A percentile compares a stretch with the other conserved stretches of the same genome.
phyloP scores from a whole-genome alignment of 2,329 filamentous ascomycete genomes.

The Dactylellina cionopaga region DNA sequence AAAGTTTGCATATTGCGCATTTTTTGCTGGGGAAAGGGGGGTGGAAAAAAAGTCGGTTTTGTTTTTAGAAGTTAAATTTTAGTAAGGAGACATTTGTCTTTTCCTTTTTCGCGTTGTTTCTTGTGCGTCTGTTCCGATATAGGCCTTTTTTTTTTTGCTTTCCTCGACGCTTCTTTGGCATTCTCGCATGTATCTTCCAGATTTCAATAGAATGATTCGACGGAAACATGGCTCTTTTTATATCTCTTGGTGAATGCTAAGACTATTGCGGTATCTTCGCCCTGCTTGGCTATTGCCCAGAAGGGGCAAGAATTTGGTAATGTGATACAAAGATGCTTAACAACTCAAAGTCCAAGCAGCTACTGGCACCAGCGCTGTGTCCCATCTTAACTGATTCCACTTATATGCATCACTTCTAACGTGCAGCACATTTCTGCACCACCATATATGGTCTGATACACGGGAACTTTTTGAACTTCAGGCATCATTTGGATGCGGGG shows the following conservation, averaged over 20 bases:
- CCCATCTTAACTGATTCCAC: neutral
- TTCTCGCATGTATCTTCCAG: slow-evolving; percentile 47
- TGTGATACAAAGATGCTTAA: too few relatives aligned
- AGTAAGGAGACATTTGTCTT: slow-evolving; percentile 30
- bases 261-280: too few relatives aligned
- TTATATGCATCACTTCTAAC: neutral
- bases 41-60: slow-evolving; percentile 46
- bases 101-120: slow-evolving; percentile 11
- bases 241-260: too few relatives aligned
- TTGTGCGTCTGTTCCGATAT: slow-evolving; percentile 9
- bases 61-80: slow-evolving; percentile 39
- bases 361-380: neutral
- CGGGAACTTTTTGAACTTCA: slow-evolving; percentile 34
- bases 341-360: neutral
- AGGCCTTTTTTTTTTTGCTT: neutral
- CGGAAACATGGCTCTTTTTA: too few relatives aligned
- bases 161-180: slow-evolving; percentile 20
- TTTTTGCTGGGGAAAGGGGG: slow-evolving; percentile 25
- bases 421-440: neutral
- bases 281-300: too few relatives aligned
- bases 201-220: slow-evolving; percentile 50
- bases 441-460: neutral
- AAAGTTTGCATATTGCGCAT: slow-evolving; percentile 24
- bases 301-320: too few relatives aligned
- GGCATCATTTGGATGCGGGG: slow-evolving; percentile 49